phyloP scores from a whole-genome alignment of 2,329 filamentous ascomycete genomes.

The Penicillium sp. region DNA sequence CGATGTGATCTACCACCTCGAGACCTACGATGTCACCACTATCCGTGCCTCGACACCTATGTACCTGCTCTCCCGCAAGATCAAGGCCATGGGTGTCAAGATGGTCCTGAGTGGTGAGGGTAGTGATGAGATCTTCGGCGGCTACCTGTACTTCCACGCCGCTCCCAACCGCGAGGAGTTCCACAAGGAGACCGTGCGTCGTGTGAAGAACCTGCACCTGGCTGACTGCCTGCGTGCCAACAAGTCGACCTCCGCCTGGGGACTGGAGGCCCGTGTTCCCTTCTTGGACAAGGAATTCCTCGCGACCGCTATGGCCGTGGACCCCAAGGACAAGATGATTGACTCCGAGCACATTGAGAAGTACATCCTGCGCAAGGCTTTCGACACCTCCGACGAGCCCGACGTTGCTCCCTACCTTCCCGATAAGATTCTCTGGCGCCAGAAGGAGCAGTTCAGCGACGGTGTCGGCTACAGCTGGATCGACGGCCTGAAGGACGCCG shows the following conservation, averaged over 20 bases:
- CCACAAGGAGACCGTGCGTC: slow-evolving; percentile 88
- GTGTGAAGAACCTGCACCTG: slow-evolving; percentile 93
- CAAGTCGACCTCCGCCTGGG: slow-evolving; percentile 98
- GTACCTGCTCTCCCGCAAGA: slow-evolving; percentile 96
- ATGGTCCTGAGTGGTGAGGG: slow-evolving; percentile 98
- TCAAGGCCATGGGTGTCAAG: slow-evolving; percentile 99
- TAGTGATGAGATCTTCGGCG: slow-evolving; percentile 96
- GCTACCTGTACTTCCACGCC: slow-evolving; percentile 97
- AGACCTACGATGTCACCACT: slow-evolving; percentile 96
- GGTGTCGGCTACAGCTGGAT: slow-evolving; percentile 99
- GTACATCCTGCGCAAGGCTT: slow-evolving; percentile 96
- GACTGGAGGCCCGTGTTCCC: slow-evolving; percentile 92
- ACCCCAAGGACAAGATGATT: slow-evolving; percentile 94
- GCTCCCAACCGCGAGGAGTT: slow-evolving; percentile 88
- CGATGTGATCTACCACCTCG: slow-evolving; percentile 96
- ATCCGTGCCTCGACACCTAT: slow-evolving; percentile 98
- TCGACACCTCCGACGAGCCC: slow-evolving; percentile 86
- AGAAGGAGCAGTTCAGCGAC: slow-evolving; percentile 99
- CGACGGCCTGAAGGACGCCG: slow-evolving; percentile 91
- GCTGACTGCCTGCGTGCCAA: slow-evolving; percentile 97
- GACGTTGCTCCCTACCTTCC: slow-evolving; percentile 81
- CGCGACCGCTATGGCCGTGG: slow-evolving; percentile 86
- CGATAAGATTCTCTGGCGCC: slow-evolving; percentile 90
- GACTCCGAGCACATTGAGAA: slow-evolving; percentile 87
- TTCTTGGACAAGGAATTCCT: slow-evolving; percentile 98